Percentiles rank a stretch among this genome's conserved stretches.
These are phyloP conservation scores for Calonectria crousiana DNA, from an alignment of 2,329 filamentous ascomycete genomes.

Conservation along the genomic window DNA sequence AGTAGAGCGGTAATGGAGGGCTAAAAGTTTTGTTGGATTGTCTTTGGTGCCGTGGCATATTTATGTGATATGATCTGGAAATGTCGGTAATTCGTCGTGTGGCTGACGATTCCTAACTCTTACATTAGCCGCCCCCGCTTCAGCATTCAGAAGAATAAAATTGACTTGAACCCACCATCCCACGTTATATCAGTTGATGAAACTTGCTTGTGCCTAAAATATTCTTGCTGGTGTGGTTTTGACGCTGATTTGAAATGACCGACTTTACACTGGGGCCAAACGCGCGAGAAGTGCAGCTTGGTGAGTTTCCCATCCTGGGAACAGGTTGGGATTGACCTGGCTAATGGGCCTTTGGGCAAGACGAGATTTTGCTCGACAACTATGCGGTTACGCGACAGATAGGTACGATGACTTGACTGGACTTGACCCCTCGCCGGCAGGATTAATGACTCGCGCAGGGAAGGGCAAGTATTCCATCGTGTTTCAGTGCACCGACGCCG, in stretches of 20 bases:
- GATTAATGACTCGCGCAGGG: background rate
- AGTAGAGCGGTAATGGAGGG: slow-evolving; percentile 53
- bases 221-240: background rate
- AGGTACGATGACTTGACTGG: background rate
- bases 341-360: background rate
- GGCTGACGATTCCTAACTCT: slow-evolving; percentile 10
- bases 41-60: slow-evolving; percentile 1
- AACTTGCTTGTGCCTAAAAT: background rate
- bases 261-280: background rate
- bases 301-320: background rate
- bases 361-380: slow-evolving; percentile 1
- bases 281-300: background rate
- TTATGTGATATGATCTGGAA: slow-evolving; percentile 10
- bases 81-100: slow-evolving; percentile 4
- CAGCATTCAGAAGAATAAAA: background rate
- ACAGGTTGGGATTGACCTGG: background rate
- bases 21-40: slow-evolving; percentile 4
- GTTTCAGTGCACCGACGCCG: background rate
- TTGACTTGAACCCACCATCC: background rate
- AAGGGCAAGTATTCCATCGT: background rate
- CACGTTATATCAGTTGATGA: background rate
- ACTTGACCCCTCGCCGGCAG: background rate
- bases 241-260: background rate
- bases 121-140: slow-evolving; percentile 11
- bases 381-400: slow-evolving; percentile 4